phyloP scores from a whole-genome alignment of 2,329 filamentous ascomycete species.

The Hyphodiscus sp. region DNA sequence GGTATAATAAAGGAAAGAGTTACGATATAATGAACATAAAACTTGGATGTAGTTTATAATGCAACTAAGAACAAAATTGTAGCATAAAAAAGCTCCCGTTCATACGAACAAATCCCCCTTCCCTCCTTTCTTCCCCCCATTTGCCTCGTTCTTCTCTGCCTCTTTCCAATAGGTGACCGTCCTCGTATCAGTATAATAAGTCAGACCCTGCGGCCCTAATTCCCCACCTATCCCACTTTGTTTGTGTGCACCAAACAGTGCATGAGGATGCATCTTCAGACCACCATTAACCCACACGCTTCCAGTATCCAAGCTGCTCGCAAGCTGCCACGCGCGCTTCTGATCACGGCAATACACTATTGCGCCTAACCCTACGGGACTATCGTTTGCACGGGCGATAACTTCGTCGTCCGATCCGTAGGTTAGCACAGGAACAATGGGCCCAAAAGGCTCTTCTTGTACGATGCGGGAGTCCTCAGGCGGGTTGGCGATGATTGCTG shows the following conservation, averaged over 20 bases:
- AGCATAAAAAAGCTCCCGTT: too few species aligned
- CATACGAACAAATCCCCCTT: too few species aligned
- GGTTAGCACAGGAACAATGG: conserved; percentile 7
- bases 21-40: too few species aligned
- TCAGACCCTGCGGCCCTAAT: conserved; percentile 13
- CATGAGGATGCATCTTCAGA: conserved; percentile 40
- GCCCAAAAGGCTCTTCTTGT: conserved; percentile 52
- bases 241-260: conserved; percentile 30
- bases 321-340: conserved; percentile 43
- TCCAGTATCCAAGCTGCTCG: conserved; percentile 47
- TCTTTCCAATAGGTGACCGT: too few species aligned
- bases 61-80: too few species aligned
- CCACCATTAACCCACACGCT: conserved; percentile 54
- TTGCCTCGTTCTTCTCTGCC: too few species aligned
- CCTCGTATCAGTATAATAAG: too few species aligned
- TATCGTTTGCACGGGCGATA: conserved; percentile 46
- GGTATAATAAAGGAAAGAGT: too few species aligned
- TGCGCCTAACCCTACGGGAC: conserved; percentile 46
- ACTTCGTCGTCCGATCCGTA: conserved; percentile 40
- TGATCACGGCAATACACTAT: conserved; percentile 53
- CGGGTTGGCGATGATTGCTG: conserved; percentile 52
- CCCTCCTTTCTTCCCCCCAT: too few species aligned
- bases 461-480: conserved; percentile 49
- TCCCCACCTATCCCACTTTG: conserved; percentile 29
- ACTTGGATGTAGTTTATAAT: too few species aligned